Percentiles rank a stretch among this genome's conserved stretches.
phyloP scores from a whole-genome alignment of 805 yeast genomes.

The Yamadazyma endophytica region DNA sequence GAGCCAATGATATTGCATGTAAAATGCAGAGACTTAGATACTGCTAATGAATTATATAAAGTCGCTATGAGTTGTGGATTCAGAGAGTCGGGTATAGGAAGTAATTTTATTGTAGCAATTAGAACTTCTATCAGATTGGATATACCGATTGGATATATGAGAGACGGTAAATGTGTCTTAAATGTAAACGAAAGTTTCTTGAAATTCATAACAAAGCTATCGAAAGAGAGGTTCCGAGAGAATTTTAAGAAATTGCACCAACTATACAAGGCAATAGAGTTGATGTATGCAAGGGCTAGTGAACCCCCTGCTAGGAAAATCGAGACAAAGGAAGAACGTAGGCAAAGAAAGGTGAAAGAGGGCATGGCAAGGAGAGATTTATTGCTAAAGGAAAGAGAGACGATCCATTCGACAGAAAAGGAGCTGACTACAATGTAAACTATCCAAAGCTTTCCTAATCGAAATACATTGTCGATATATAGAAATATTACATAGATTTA shows the following conservation, averaged over 20 bases:
- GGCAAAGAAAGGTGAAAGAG: slow-evolving; percentile 49
- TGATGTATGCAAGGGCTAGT: slow-evolving; percentile 14
- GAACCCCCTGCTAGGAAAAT: slow-evolving; percentile 2
- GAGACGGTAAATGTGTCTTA: slow-evolving; percentile 21
- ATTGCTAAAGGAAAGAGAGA: no score
- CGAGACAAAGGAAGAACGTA: slow-evolving; percentile 58
- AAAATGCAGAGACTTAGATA: slow-evolving; percentile 58
- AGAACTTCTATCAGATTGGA: slow-evolving; percentile 72
- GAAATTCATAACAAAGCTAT: slow-evolving; percentile 46
- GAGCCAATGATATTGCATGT: slow-evolving; percentile 86
- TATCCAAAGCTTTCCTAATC: no score
- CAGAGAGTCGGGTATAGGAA: slow-evolving; percentile 82
- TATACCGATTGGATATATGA: slow-evolving; percentile 64
- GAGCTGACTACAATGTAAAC: slow-evolving; percentile 27
- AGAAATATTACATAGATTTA: no score
- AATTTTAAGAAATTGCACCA: slow-evolving; percentile 54
- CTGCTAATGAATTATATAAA: slow-evolving; percentile 61
- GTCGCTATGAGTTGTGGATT: slow-evolving; percentile 82
- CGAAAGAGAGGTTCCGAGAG: slow-evolving; percentile 62
- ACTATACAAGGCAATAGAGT: slow-evolving; percentile 40
- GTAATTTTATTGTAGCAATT: slow-evolving; percentile 72
- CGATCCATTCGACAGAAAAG: no score
- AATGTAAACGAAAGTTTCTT: slow-evolving; percentile 55
- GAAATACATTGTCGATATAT: no score
- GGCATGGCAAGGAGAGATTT: slow-evolving; percentile 39